Evolutionary conservation across 352 stramenopile species (phyloP), one percentile per base, ranked within the genome.

Genomic region (Phytophthora agathidicida): DNA sequence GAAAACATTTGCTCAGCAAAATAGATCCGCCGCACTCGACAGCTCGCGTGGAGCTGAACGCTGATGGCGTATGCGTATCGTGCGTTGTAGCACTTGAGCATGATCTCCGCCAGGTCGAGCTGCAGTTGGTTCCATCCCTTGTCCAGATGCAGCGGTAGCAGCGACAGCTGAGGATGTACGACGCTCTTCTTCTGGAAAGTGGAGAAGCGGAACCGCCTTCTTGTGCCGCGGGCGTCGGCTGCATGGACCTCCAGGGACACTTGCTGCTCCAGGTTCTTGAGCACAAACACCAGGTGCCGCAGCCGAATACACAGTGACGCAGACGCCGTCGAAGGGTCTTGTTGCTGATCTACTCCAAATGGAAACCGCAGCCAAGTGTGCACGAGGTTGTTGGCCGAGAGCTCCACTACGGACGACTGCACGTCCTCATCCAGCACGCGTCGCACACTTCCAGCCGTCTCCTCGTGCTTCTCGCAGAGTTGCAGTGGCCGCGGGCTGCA

Each of bases 61-160:
- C 71, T 79, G 31, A 79, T 48, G 1, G 69, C 50, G 52, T 80
- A 55, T 26, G 46, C 60, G 42, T 83, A 85, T n/a, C 57, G 59
- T 2, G 66, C 62, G 23, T 68, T 68, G 60, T 86, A 87, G 37
- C 67, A 77, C 17, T 55, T 62, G 24, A 54, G 68, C 56, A 67
- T 69, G 46, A 89, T 68, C 39, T 68, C 39, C 0, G 51, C 60
- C 13, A 87, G 64, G 33, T 87, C 72, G 14, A 89, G 43, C 55
- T 78, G 74, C n/a, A 89, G 48, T 59, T 84, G 75, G 46, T 89
- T 89, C 76, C 79, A 88, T n/a, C 65, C 63, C 16, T 22, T 30
- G 30, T 81, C 72, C 33, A 88, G 54, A 7, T 52, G 63, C 55
- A 88, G 55, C 19, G 76, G 76, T 36, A 86, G 53, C 20, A 75